phyloP scores from a whole-genome alignment of 2,329 filamentous ascomycete species.

The Diplodia corticola region DNA sequence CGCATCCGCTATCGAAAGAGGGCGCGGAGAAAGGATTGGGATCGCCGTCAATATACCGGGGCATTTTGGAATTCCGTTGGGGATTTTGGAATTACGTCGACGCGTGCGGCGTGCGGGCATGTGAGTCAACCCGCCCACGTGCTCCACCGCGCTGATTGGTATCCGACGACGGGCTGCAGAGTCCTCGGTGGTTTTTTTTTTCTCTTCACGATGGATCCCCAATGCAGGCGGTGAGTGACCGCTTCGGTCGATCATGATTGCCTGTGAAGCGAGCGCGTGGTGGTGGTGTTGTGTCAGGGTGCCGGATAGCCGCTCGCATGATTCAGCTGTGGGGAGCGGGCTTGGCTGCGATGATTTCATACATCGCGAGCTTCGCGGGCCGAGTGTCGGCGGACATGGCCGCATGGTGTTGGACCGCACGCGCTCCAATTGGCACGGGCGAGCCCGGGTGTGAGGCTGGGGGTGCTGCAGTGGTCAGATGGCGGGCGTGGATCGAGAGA shows the following conservation, averaged over 20 bases:
- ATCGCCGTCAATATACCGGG: constrained; percentile 14
- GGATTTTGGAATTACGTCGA: not conserved
- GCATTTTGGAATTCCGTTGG: not conserved
- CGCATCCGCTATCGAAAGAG: constrained; percentile 1
- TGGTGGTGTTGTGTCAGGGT: constrained; percentile 10
- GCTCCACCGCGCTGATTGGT: not conserved
- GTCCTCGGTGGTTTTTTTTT: not conserved
- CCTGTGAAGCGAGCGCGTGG: constrained; percentile 7
- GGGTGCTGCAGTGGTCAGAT: not conserved
- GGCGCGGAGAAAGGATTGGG: constrained; percentile 1
- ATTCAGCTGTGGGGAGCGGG: constrained; percentile 1
- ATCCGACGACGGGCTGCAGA: not conserved
- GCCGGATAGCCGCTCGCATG: constrained; percentile 12
- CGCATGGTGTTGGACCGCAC: constrained; percentile 7
- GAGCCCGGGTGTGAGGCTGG: not conserved
- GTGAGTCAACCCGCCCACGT: not conserved
- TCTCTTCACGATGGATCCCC: constrained; percentile 3
- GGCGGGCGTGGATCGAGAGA: constrained; percentile 13
- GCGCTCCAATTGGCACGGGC: not conserved
- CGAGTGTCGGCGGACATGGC: constrained; percentile 3
- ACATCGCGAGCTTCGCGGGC: constrained; percentile 8
- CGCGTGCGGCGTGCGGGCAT: not conserved
- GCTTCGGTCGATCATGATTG: constrained; percentile 18
- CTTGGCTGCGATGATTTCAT: constrained; percentile 15
- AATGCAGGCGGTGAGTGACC: constrained; percentile 18